Evolutionary conservation across 768 basidiomycete genomes (phyloP), one percentile per base, ranked within the genome.

Genomic region (Rossbeevera mucosa): DNA sequence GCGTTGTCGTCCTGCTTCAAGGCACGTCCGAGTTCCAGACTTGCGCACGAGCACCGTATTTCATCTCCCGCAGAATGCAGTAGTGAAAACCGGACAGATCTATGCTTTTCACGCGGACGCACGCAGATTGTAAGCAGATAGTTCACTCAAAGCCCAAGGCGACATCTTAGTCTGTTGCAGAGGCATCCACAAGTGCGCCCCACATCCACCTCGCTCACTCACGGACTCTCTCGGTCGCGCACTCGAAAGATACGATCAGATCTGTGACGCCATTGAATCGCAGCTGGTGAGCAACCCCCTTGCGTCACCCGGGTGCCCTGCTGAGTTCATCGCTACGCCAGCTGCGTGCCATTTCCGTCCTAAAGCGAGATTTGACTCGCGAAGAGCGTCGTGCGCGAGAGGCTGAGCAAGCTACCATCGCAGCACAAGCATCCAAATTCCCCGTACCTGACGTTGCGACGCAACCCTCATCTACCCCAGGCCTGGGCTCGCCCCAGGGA

Each of bases 231-330:
- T 92, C 29, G 84, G 88, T 14, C 80, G 80, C 31, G 87, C 89
- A 61, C 72, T 90, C 3, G 87, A 91, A 64, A 85, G 80, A 61
- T 91, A 86, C 58, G 88, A 91, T 61, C 86, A 89, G 59, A 56
- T 90, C 5, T 88, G 87, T 60, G 90, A 92, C 62, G 73, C 82
- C 2, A 80, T 92, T 46, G 90, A 91, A 65, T 77, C 81, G 36
- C 80, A 82, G 48, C 59, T 92, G 57, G 89, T 82, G 66, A 66
- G 82, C 69, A 40, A 33, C 28, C 41, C n/a, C 44, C 28, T 22
- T 24, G 33, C 38, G 5, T 44, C 30, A 46, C 42, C n/a, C 52
- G 13, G 14, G 11, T 28, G 31, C 36, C 43, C 46, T 45, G 47
- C 43, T 28, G 42, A 51, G 20, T 38, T 14, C 1, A 29, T 25